These are phyloP conservation scores for Lagenidium giganteum DNA, from an alignment of 352 stramenopile genomes.

Conservation along the genomic window DNA sequence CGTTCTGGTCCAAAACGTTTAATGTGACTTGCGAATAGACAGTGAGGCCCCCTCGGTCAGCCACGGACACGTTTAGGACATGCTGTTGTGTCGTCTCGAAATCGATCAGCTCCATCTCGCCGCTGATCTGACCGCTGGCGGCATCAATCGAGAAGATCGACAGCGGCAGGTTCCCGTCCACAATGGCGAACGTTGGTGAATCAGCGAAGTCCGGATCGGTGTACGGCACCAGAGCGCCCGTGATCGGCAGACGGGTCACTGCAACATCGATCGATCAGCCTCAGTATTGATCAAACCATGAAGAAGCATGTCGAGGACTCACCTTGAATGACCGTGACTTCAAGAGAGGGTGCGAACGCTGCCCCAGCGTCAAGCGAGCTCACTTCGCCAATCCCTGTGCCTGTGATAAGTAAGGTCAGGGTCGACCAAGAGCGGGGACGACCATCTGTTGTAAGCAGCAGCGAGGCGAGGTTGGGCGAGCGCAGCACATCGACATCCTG, in stretches of 20 bases:
- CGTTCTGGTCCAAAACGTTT: slow-evolving; percentile 15
- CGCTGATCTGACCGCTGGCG: slow-evolving; percentile 8
- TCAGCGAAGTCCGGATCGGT: slow-evolving; percentile 15
- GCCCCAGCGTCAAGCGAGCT: slow-evolving; percentile 28
- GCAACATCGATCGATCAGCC: not conserved
- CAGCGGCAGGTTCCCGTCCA: slow-evolving; percentile 8
- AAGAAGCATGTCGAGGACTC: not conserved
- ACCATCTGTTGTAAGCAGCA: slow-evolving; percentile 16
- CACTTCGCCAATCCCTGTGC: slow-evolving; percentile 44
- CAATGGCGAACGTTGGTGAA: slow-evolving; percentile 6
- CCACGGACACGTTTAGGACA: slow-evolving; percentile 6
- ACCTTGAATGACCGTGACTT: slow-evolving; percentile 38
- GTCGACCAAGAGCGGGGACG: not conserved
- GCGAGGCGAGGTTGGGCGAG: slow-evolving; percentile 24
- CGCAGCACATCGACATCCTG: slow-evolving; percentile 19
- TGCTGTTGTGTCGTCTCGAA: slow-evolving; percentile 12
- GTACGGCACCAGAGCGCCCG: slow-evolving; percentile 2
- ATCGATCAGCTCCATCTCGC: slow-evolving; percentile 12
- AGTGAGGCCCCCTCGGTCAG: slow-evolving; percentile 9
- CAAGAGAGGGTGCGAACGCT: slow-evolving; percentile 20
- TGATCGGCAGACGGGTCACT: slow-evolving; percentile 11
- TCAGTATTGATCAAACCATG: not conserved
- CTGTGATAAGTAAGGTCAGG: slow-evolving; percentile 26
- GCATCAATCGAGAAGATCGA: slow-evolving; percentile 10
- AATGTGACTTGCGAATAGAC: slow-evolving; percentile 5